Evolutionary conservation across 2,329 filamentous ascomycete genomes (phyloP), one percentile per base, ranked within the genome.

Genomic region (Phaeosphaeria sp.): DNA sequence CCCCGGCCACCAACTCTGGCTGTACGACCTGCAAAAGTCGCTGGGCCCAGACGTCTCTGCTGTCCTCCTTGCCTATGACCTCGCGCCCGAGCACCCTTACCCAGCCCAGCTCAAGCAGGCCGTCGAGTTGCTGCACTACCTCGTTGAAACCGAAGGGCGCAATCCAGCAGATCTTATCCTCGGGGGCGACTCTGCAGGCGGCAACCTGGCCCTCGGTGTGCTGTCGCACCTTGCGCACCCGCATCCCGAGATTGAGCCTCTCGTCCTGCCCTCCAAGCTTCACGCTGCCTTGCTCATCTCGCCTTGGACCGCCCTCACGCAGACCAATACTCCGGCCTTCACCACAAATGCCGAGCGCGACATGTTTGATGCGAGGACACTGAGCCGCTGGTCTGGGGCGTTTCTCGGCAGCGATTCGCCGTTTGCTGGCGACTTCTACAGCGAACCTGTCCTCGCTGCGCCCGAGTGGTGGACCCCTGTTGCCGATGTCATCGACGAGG

Each of bases 1-100:
- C 6, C 61, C 78, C 6, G 81, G 77, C 43, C 83, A 86, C 67
- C 76, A 85, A 53, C 71, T 79, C 18, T 86, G 82, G 76, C 76
- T 83, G 49, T 66, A 71, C 20, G 77, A 80, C 17, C 71, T 85
- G 30, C 72, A 80, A 50, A 72, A 78, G 39, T 72, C 77, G n/a
- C 70, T 83, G 20, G 80, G 79, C 43, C 80, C 83, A 51, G 76
- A 78, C 30, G 73, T 85, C 27, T 78, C 83, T 18, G 72, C 83
- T 48, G 80, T 88, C 49, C 72, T 85, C 22, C 78, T 87, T n/a
- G 81, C 82, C 41, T 89, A 89, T 72, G 83, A 83, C 23, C 80
- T 88, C n/a, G 80, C 85, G 0, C 81, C 82, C 3, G 72, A 80
- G 39, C 66, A 64, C 17, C 68, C 71, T 42, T 85, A 84, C 64